Percentiles rank a stretch among this genome's conserved stretches.
These are phyloP conservation scores for Talaromyces thailandensis DNA, from an alignment of 495 filamentous ascomycete genomes.

Conservation along the genomic window DNA sequence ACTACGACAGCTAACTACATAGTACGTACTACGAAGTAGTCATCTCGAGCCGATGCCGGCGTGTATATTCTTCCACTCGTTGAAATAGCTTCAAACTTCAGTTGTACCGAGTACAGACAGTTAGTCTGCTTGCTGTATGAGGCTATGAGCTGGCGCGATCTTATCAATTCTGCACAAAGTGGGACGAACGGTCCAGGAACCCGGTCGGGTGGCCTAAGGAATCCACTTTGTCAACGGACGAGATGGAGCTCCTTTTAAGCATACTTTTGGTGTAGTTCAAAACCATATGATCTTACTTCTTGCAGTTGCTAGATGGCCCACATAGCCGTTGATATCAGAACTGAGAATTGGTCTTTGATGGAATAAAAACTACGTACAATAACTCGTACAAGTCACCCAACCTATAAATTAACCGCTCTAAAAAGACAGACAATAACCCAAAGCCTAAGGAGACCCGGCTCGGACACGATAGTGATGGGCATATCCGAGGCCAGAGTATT, in stretches of 20 bases:
- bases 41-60: background rate
- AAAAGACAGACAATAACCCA: background rate
- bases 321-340: background rate
- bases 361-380: too few relatives aligned
- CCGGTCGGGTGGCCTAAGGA: background rate
- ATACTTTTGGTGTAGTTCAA: background rate
- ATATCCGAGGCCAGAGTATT: background rate
- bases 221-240: background rate
- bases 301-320: background rate
- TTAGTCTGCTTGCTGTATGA: background rate
- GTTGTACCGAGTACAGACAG: background rate
- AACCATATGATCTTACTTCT: background rate
- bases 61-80: background rate
- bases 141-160: background rate
- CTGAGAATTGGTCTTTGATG: background rate
- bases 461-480: background rate
- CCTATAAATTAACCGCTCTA: too few relatives aligned
- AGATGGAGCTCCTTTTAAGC: background rate
- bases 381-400: too few relatives aligned
- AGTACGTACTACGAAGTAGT: too few relatives aligned
- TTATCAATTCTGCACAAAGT: constrained; percentile 1
- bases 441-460: background rate
- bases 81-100: background rate
- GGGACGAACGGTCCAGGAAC: constrained; percentile 9
- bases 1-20: background rate